Percentiles rank a stretch among this genome's conserved stretches.
Evolutionary conservation across 2,329 filamentous ascomycete genomes (phyloP).

Genomic region (Grosmannia serpens): DNA sequence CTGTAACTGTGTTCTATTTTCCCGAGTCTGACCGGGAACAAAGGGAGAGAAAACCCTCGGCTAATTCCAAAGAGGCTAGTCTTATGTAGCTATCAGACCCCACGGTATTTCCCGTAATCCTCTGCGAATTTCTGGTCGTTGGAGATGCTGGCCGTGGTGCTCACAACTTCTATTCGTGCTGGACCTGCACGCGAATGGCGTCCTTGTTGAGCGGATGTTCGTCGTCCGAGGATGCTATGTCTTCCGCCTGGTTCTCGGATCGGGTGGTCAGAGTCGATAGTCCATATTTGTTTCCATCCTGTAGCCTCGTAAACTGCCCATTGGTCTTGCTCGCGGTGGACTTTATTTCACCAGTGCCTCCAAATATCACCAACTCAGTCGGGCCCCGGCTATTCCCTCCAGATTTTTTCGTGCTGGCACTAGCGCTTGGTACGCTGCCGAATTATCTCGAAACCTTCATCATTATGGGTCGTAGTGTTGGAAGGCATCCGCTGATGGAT

Average conservation of each 20-base stretch:
- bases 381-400: background rate
- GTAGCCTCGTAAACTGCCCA: background rate
- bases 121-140: background rate
- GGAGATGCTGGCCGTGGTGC: background rate
- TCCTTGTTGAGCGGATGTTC: background rate
- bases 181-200: background rate
- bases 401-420: background rate
- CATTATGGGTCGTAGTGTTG: conserved; percentile 26
- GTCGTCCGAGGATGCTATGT: background rate
- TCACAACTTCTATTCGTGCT: background rate
- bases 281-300: background rate
- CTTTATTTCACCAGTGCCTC: background rate
- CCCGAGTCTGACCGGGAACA: too few relatives aligned
- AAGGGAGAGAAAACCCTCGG: too few relatives aligned
- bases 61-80: too few relatives aligned
- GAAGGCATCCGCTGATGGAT: conserved; percentile 30
- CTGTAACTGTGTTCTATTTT: too few relatives aligned
- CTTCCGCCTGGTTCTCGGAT: background rate
- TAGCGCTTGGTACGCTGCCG: conserved; percentile 3
- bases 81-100: background rate
- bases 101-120: background rate
- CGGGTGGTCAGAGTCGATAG: background rate
- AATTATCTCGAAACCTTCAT: conserved; percentile 7
- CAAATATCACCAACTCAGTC: background rate
- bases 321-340: background rate